Evolutionary conservation across 2,329 filamentous ascomycete genomes (phyloP), one percentile per base, ranked within the genome.

Genomic region (Akanthomyces uredinophilus): DNA sequence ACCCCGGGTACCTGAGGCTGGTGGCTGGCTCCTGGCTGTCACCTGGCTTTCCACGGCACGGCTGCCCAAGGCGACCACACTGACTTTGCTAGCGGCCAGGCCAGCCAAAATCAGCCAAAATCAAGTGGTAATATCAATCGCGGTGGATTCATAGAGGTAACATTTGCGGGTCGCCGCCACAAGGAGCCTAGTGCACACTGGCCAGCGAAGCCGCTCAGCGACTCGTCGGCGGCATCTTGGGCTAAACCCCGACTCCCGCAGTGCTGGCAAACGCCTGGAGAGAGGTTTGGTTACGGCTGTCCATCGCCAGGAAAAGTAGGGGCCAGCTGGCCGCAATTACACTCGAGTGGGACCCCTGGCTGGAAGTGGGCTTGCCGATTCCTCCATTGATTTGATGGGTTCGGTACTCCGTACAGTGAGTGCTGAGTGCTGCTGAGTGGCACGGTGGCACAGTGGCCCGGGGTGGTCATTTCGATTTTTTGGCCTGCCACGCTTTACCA

Each of bases 241-340:
- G 43, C 22, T 22, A 14, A 46, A 46, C 44, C 44, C 20, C 22
- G 20, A 47, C 44, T 47, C 22, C 24, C 14, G 44, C 20, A 47
- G 44, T 16, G 44, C 44, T 27, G 37, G 14, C 13, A 39, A 16
- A 39, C 20, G 22, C 20, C 20, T 47, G 20, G 14, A 43, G 49
- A 50, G 47, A 53, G 20, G 14, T 37, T 22, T 22, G 11, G 18
- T 10, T 46, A 18, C 20, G 14, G 27, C 27, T 29, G 27, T 29
- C 27, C 27, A 29, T 6, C 27, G 27, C 27, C 27, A 29, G 27
- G 4, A 6, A 29, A 29, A 7, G 27, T 8, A 52, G 18, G 41
- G 37, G 53, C 20, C 54, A 47, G 54, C 29, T 49, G 54, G 41
- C 41, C 54, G 54, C 52, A 50, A 50, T 50, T 41, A 52, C 32